Base-by-base conservation (phyloP, 345 rosid genomes). In the Lepidium africanum region DNA sequence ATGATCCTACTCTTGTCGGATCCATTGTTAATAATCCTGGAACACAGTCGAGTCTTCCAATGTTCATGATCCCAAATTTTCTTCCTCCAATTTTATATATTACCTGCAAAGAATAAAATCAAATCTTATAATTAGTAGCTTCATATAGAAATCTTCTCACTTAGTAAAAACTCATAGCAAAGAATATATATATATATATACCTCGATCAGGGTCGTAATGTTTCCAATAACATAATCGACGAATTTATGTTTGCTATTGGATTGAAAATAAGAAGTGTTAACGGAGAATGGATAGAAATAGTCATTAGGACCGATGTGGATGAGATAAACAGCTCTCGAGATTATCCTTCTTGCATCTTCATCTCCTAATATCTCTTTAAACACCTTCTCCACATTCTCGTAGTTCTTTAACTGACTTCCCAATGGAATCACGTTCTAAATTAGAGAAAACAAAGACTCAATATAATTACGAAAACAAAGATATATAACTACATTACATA, bases 41-140 rank as follows among this genome's bases (percentile, higher is more conserved):
- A 19, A 89, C 12, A 71, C 96, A 91, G 6, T 92, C 96, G 5
- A 87, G 52, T 19, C 78, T 71, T 2, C 85, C 86, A 54, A 87
- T 43, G 74, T 84, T 86, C 60, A 82, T 71, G 50, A 92, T 79
- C 4, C 74, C 94, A 62, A 89, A 84, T 69, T 89, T 89, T 32
- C 91, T 77, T 30, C 91, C 96, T 13, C 98, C 96, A 3, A 33
- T 46, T 23, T 52, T 68, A 63, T 91, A 81, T 35, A 91, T 84
- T 63, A 76, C 90, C 96, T 91, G 3, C 43, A 50, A 30, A 46
- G 10, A 38, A 69, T 10, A 67, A 10, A 58, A 23, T n/a, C 30
- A 69, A 58, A 25, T 25, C 10, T 56, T 54, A 3, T 19, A 3
- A 39, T 53, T 4, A 11, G 9, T 30, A 42, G 45, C 21, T 56